A percentile compares a stretch with the other conserved stretches of the same genome.
Evolutionary conservation across 2,329 filamentous ascomycete species (phyloP).

Genomic region (Fusarium staphyleae): DNA sequence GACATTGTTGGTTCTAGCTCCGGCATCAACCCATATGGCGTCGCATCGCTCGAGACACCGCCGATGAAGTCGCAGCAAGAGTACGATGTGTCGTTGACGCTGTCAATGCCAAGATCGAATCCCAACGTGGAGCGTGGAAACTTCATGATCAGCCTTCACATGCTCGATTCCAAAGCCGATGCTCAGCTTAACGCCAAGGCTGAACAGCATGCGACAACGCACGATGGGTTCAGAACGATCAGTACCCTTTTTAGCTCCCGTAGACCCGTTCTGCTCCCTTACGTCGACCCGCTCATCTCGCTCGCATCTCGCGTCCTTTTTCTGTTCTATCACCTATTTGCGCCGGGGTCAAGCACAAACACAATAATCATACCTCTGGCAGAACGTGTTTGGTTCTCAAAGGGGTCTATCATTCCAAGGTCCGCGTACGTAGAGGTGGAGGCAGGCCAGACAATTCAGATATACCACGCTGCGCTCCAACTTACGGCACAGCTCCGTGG

Average conservation of each 20-base stretch:
- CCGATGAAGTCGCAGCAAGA: slow-evolving; percentile 74
- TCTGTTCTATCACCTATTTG: slow-evolving; percentile 73
- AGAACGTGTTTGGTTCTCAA: slow-evolving; percentile 71
- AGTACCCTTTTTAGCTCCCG: slow-evolving; percentile 68
- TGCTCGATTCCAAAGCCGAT: slow-evolving; percentile 59
- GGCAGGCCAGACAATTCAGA: slow-evolving; percentile 72
- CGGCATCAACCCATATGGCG: slow-evolving; percentile 60
- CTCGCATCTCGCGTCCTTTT: slow-evolving; percentile 66
- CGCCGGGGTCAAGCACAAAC: slow-evolving; percentile 68
- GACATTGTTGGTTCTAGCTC: slow-evolving; percentile 46
- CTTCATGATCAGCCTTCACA: slow-evolving; percentile 88
- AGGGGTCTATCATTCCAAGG: slow-evolving; percentile 50
- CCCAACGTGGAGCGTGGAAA: slow-evolving; percentile 81
- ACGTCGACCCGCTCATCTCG: slow-evolving; percentile 74
- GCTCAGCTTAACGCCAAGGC: slow-evolving; percentile 38
- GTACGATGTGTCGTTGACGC: slow-evolving; percentile 81
- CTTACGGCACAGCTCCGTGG: slow-evolving; percentile 80
- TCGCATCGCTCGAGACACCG: slow-evolving; percentile 53
- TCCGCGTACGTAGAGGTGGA: slow-evolving; percentile 70
- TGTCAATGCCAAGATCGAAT: slow-evolving; percentile 80
- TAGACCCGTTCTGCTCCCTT: slow-evolving; percentile 80
- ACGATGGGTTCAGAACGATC: slow-evolving; percentile 47
- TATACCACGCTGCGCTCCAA: slow-evolving; percentile 73
- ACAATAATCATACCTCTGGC: slow-evolving; percentile 73
- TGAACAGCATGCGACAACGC: slow-evolving; percentile 41